Conservation (phyloP, 2,329 filamentous ascomycete species). For the Cordyceps javanica region DNA sequence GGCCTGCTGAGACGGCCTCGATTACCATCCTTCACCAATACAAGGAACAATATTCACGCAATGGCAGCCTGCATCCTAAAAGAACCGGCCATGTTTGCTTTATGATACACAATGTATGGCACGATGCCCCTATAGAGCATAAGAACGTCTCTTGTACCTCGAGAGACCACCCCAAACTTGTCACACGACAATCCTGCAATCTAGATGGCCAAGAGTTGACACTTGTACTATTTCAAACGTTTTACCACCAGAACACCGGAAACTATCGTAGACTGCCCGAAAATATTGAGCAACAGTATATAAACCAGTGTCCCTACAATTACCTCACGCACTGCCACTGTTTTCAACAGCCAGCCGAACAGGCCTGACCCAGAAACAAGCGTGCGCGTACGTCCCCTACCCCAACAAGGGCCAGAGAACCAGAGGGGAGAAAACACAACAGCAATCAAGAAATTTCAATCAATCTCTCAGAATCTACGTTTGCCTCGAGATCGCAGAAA, state of each 20-base stretch:
- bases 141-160: neutral
- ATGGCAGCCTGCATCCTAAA: neutral
- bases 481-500: neutral
- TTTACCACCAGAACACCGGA: neutral
- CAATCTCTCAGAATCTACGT: neutral
- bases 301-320: neutral
- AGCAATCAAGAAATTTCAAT: neutral
- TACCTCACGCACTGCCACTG: neutral
- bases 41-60: too few relatives aligned
- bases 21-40: neutral
- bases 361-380: neutral
- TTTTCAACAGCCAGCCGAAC: neutral
- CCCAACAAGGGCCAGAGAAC: neutral
- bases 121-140: neutral
- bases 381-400: neutral
- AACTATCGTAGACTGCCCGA: neutral
- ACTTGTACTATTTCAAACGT: neutral
- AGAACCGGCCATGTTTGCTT: neutral
- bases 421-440: too few relatives aligned
- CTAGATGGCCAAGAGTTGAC: neutral
- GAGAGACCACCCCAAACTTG: slow-evolving; percentile 12
- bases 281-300: neutral
- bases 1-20: neutral
- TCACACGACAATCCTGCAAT: slow-evolving; percentile 13
- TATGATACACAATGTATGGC: neutral